These are phyloP conservation scores for Kodamaea suecica DNA, from an alignment of 1,139 yeast genomes.

Conservation along the genomic window DNA sequence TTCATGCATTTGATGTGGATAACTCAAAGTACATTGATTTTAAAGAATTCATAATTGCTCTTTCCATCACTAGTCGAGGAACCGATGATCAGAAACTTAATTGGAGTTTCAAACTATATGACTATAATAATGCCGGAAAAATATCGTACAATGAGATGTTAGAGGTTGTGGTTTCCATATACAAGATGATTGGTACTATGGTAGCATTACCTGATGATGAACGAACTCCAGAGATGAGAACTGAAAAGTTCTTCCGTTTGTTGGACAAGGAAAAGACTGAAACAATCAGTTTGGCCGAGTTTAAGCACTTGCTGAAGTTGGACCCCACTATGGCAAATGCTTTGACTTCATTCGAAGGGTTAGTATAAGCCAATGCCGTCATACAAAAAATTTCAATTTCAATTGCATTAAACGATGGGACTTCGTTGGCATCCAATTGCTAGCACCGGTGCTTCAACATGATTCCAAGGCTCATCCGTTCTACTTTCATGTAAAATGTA, in stretches of 20 bases:
- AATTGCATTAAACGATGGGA: too few species aligned
- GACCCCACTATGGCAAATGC: constrained; percentile 85
- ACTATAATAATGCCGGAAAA: constrained; percentile 72
- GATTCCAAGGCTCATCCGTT: too few species aligned
- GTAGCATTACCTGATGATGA: constrained; percentile 90
- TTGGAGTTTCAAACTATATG: constrained; percentile 88
- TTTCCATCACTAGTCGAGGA: constrained; percentile 88
- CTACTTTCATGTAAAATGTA: too few species aligned
- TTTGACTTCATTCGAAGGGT: constrained; percentile 73
- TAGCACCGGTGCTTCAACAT: too few species aligned
- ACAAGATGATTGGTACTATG: constrained; percentile 96
- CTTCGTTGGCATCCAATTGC: too few species aligned
- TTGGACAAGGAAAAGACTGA: constrained; percentile 73
- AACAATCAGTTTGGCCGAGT: constrained; percentile 70
- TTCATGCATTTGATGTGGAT: constrained; percentile 85
- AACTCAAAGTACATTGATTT: constrained; percentile 82
- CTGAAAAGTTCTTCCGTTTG: constrained; percentile 70
- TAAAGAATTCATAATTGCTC: constrained; percentile 85
- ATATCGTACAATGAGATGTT: constrained; percentile 77
- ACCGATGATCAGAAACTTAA: constrained; percentile 77
- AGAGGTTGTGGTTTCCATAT: constrained; percentile 75
- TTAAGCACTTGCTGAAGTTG: constrained; percentile 72
- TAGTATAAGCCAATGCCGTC: constrained; percentile 53
- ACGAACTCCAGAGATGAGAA: constrained; percentile 84
- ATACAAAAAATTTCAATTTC: too few species aligned